Conservation (phyloP, 2,329 filamentous ascomycete species). For the Cadophora luteo-olivacea region DNA sequence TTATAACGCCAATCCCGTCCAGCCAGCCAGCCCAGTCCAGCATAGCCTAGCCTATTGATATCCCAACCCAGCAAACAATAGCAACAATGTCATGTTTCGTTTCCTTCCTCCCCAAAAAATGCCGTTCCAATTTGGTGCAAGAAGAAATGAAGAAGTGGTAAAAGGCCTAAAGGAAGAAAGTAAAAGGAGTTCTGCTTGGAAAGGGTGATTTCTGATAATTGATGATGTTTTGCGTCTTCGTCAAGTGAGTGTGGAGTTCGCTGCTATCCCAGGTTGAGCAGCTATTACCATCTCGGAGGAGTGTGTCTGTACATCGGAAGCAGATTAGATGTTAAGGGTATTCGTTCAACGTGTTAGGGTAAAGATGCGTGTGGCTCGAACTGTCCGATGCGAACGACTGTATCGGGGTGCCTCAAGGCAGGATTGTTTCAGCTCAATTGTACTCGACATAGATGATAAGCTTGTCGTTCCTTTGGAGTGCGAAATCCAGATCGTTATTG, state of each 20-base stretch:
- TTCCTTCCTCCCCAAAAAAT: conserved; percentile 1
- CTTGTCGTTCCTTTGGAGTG: conserved; percentile 85
- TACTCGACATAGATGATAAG: conserved; percentile 75
- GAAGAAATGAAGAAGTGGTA: neutral
- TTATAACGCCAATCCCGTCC: neutral
- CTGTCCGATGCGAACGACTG: conserved; percentile 3
- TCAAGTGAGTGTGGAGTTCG: conserved; percentile 38
- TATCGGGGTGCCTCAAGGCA: conserved; percentile 17
- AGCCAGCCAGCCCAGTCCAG: neutral
- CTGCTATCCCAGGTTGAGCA: conserved; percentile 25
- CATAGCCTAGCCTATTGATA: conserved; percentile 13
- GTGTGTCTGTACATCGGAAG: conserved; percentile 41
- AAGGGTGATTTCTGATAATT: neutral
- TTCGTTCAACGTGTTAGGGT: conserved; percentile 18
- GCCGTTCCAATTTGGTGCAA: neutral
- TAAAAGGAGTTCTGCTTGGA: neutral
- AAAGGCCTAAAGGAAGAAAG: neutral
- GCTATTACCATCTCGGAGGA: conserved; percentile 37
- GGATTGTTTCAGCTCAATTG: conserved; percentile 33
- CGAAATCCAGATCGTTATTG: conserved; percentile 81
- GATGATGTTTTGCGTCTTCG: neutral
- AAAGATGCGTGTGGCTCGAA: conserved; percentile 16
- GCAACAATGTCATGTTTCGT: neutral
- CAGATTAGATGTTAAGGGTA: conserved; percentile 41
- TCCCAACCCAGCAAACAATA: conserved; percentile 3